phyloP scores from a whole-genome alignment of 768 basidiomycete genomes.

The Tricholomella constricta region DNA sequence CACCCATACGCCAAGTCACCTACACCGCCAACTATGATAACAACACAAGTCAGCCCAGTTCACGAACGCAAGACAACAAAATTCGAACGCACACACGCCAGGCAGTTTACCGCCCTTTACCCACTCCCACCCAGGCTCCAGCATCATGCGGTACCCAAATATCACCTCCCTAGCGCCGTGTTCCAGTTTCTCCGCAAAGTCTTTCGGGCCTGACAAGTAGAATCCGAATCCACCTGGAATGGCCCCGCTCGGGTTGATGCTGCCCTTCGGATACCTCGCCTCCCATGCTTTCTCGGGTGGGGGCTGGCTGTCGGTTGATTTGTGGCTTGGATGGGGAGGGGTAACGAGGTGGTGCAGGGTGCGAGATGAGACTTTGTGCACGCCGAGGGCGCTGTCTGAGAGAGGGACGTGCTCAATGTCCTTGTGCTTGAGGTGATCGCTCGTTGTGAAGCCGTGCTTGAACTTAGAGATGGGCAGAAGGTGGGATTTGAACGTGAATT shows the following conservation, averaged over 20 bases:
- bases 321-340: conserved; percentile 25
- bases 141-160: conserved; percentile 67
- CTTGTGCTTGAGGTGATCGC: conserved; percentile 20
- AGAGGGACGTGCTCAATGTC: conserved; percentile 33
- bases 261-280: conserved; percentile 60
- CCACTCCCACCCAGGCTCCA: conserved; percentile 65
- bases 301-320: conserved; percentile 7
- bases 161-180: conserved; percentile 53
- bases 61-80: too few relatives aligned
- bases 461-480: conserved; percentile 31
- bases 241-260: conserved; percentile 54
- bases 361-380: conserved; percentile 46
- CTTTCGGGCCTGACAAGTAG: conserved; percentile 58
- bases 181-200: conserved; percentile 39
- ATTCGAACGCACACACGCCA: conserved; percentile 57
- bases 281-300: conserved; percentile 52
- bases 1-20: conserved; percentile 63
- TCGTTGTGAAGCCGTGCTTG: conserved; percentile 46
- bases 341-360: conserved; percentile 35
- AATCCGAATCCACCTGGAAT: conserved; percentile 71
- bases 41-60: not conserved
- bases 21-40: conserved; percentile 60
- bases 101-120: conserved; percentile 78
- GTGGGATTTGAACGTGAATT: conserved; percentile 3
- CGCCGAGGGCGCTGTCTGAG: conserved; percentile 46